Base-by-base conservation (phyloP, 768 basidiomycete species). In the Kwoniella bestiolae region DNA sequence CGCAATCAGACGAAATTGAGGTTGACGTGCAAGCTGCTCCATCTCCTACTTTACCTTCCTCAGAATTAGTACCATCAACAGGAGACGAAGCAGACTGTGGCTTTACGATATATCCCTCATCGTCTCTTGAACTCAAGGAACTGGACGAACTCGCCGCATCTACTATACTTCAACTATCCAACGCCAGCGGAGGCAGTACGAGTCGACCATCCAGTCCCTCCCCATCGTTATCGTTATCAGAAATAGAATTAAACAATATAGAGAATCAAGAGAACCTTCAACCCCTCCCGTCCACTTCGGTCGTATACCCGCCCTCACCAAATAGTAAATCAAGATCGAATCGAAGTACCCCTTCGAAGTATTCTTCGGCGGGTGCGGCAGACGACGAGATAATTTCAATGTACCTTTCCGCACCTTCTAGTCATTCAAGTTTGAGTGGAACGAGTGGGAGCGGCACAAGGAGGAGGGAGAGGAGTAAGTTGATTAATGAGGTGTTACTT, bases 231-330 rank as follows among this genome's bases (percentile, higher is more conserved):
- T 53, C 67, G 35, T 38, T 52, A 4, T 57, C 63, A 32, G 31
- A 49, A 14, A 34, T 55, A 5, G 23, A 56, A 5, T 7, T n/a
- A 32, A 58, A 45, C 45, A 23, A 50, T 35, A 26, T 61, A 25
- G 69, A 76, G 9, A 57, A 76, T 56, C 72, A 70, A 58, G 74
- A 76, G 49, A 76, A 73, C 66, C 72, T 74, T 28, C 65, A 68
- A 59, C 60, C 66, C 29, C 23, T 51, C 18, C n/a, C 65, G 29
- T 23, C 29, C 49, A n/a, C 35, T 14, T 49, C 32, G 21, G 63
- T 18, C 49, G 28, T 56, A 16, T 53, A 47, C 18, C 61, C 11
- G 2, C 51, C 51, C 31, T 61, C 38, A 44, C 50, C 58, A 11
- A 52, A 23, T 25, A 35, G 21, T 16, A 65, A 65, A n/a, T 53